Percentiles rank a stretch among this genome's conserved stretches.
Conservation (phyloP, 371 early-diverging fungal species). For the Mortierella sp. region DNA sequence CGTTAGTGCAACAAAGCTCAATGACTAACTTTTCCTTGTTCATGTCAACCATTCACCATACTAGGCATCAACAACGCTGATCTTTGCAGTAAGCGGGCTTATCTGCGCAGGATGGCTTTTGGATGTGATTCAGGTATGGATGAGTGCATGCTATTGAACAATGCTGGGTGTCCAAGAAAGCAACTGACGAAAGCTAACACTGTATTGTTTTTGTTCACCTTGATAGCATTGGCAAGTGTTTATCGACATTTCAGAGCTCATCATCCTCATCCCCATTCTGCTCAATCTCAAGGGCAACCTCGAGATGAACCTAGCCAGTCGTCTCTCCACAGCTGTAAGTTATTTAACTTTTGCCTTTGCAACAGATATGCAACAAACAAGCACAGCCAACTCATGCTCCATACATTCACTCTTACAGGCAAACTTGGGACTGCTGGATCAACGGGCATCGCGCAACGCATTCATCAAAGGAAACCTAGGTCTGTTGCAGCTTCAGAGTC, state of each 20-base stretch:
- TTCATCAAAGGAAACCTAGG: conserved; percentile 77
- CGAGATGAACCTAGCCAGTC: conserved; percentile 88
- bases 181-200: background rate
- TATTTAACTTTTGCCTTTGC: background rate
- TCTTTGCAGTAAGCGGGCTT: conserved; percentile 77
- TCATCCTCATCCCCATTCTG: conserved; percentile 85
- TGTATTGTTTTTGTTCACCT: background rate
- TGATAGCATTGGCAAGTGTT: conserved; percentile 77
- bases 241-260: conserved; percentile 76
- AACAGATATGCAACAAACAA: background rate
- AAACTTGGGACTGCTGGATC: conserved; percentile 75
- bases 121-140: conserved; percentile 70
- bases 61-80: conserved; percentile 78
- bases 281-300: conserved; percentile 90
- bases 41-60: background rate
- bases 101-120: conserved; percentile 77
- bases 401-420: conserved; percentile 57
- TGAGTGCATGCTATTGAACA: background rate
- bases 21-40: background rate
- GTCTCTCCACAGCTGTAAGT: conserved; percentile 84
- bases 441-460: conserved; percentile 60
- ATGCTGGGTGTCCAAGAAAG: background rate
- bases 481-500: conserved; percentile 77
- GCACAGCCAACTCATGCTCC: background rate
- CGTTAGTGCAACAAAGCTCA: background rate